Evolutionary conservation across 768 basidiomycete species (phyloP).

Genomic region (Hygrophorus pudorinus): DNA sequence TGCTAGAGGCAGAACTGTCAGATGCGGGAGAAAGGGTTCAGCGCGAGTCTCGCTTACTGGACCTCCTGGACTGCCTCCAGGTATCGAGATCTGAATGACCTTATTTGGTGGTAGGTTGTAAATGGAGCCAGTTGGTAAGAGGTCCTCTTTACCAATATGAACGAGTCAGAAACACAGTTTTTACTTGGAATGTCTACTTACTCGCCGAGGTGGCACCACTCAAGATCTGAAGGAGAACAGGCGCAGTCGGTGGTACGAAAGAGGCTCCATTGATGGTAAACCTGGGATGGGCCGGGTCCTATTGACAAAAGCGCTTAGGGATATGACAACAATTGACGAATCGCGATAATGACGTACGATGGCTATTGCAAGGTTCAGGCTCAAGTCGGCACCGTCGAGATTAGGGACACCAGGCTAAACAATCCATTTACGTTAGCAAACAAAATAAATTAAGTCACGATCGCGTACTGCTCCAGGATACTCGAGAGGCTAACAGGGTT

Average conservation of each 20-base stretch:
- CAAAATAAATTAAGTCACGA: background rate
- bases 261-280: constrained; percentile 17
- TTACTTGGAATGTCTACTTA: constrained; percentile 3
- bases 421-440: background rate
- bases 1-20: constrained; percentile 14
- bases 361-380: constrained; percentile 11
- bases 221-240: constrained; percentile 10
- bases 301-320: too few relatives aligned
- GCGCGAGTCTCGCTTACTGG: constrained; percentile 18
- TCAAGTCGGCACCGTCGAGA: constrained; percentile 6
- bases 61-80: constrained; percentile 24
- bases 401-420: background rate
- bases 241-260: constrained; percentile 13
- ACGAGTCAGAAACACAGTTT: constrained; percentile 3
- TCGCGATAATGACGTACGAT: background rate
- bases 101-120: constrained; percentile 36
- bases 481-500: background rate
- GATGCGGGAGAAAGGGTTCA: background rate
- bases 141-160: constrained; percentile 13
- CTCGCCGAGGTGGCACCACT: constrained; percentile 2
- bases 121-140: constrained; percentile 40
- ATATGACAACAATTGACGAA: background rate
- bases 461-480: too few relatives aligned
- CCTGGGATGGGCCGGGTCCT: constrained; percentile 1
- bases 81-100: constrained; percentile 24